phyloP scores from a whole-genome alignment of 2,329 filamentous ascomycete genomes.

The Fusarium tjaetaba region DNA sequence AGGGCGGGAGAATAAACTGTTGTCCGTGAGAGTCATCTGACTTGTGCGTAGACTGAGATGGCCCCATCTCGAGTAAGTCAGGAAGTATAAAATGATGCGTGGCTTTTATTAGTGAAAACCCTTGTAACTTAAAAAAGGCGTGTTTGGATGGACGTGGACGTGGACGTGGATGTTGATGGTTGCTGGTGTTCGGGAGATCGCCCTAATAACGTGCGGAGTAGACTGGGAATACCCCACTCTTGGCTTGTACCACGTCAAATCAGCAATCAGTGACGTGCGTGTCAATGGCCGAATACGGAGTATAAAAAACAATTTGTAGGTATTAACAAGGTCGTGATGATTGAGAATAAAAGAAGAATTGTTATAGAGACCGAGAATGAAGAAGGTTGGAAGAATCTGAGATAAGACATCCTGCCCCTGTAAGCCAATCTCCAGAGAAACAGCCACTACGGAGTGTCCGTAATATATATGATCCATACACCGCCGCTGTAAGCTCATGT shows the following conservation, averaged over 20 bases:
- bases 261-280: conserved; percentile 30
- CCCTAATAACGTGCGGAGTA: conserved; percentile 33
- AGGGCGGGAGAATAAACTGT: conserved; percentile 40
- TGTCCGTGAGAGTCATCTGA: neutral
- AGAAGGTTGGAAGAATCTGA: neutral
- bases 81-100: neutral
- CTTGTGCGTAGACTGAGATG: conserved; percentile 12
- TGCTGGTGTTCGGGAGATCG: conserved; percentile 22
- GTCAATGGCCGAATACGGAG: conserved; percentile 17
- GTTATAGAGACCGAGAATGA: neutral
- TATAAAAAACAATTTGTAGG: neutral
- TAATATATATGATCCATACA: neutral
- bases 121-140: neutral
- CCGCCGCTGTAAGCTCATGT: conserved; percentile 7
- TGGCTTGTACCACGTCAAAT: conserved; percentile 32
- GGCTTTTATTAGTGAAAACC: neutral
- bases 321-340: fast-evolving
- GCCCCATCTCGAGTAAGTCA: conserved; percentile 21
- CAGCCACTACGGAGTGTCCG: conserved; percentile 1
- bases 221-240: conserved; percentile 25
- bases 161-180: neutral
- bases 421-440: conserved; percentile 4
- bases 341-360: neutral
- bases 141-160: neutral
- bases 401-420: neutral